Evolutionary conservation across 2,329 filamentous ascomycete genomes (phyloP), one percentile per base, ranked within the genome.

Genomic region (Cladophialophora immunda): DNA sequence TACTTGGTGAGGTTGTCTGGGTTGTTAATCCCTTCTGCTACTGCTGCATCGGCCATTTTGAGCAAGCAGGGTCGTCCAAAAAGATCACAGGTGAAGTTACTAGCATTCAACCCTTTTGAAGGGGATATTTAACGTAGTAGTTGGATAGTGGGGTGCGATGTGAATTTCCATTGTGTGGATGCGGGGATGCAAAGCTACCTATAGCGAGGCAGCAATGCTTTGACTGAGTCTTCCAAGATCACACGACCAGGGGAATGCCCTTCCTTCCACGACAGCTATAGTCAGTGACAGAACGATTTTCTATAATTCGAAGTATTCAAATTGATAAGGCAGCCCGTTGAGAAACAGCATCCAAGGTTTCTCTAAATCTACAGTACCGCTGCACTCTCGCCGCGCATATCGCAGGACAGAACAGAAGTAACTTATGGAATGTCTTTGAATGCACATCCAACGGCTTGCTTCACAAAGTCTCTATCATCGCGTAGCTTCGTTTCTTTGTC

Each of bases 1-100:
- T 53, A 66, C 70, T 98, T 99, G 83, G 95, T 98, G 76, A 99
- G 87, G 76, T 93, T 97, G 80, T 96, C 92, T 69, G 92, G 92
- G 85, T 96, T 95, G 45, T 50, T 50, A 4, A 50, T 50, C 19
- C 45, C 45, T 25, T 50, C 45, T 50, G 45, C 45, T 50, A 50
- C 45, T 15, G 45, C 45, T n/a, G 45, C 45, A 2, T 50, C 45
- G 11, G 45, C 19, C 45, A 50, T 50, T 25, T 22, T 50, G 45
- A 50, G 45, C 19, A 50, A 50, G 15, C 38, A 50, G 45, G n/a
- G 19, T 22, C 4, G 19, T 19, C 45, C 19, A 22, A 50, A 50
- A 25, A 41, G 15, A 50, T 8, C 45, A 50, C 19, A 25, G 45
- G 9, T 25, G 45, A 25, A 50, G 19, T 25, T 8, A 7, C 45